Evolutionary conservation across 768 basidiomycete species (phyloP).

Genomic region (Suillus paluster): DNA sequence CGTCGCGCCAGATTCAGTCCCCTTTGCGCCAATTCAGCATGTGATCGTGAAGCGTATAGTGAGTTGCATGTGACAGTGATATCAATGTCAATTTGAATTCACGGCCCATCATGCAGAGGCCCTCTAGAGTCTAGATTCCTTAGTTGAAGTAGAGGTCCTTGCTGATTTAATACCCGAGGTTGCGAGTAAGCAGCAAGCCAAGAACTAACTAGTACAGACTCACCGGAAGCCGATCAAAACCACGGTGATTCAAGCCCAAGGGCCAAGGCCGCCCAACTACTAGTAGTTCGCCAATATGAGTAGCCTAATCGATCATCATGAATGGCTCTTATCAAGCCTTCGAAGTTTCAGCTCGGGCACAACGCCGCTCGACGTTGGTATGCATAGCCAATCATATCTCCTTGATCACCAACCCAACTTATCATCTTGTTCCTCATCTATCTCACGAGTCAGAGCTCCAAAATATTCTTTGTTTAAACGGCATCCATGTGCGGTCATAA

Average conservation of each 20-base stretch:
- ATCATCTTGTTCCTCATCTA: not conserved
- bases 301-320: not conserved
- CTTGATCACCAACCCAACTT: not conserved
- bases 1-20: not conserved
- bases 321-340: not conserved
- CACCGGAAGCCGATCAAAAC: not conserved
- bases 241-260: too few species aligned
- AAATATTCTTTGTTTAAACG: not conserved
- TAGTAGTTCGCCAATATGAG: not conserved
- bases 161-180: not conserved
- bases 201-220: not conserved
- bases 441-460: not conserved
- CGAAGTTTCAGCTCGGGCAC: not conserved
- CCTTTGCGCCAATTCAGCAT: not conserved
- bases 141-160: not conserved
- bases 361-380: too few species aligned
- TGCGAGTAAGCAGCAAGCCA: conserved; percentile 1
- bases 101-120: not conserved
- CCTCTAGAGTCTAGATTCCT: not conserved
- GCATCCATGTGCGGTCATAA: not conserved
- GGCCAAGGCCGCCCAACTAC: not conserved
- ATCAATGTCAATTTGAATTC: not conserved
- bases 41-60: not conserved
- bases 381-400: not conserved
- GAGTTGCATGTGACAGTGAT: not conserved